Evolutionary conservation across 768 basidiomycete genomes (phyloP).

Genomic region (Cyclocybe cylindracea): DNA sequence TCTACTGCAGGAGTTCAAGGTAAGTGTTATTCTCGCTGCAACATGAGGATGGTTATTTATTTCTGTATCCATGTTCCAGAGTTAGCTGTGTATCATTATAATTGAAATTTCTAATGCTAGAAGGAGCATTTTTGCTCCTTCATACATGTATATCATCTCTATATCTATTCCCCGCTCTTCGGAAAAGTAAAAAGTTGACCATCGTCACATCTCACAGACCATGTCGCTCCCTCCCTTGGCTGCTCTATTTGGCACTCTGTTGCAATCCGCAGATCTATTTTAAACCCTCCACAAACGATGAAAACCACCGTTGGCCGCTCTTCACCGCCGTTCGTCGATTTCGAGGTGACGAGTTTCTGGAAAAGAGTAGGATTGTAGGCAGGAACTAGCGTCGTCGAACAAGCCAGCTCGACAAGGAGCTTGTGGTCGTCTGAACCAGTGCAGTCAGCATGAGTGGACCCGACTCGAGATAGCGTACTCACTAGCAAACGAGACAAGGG

Average conservation of each 20-base stretch:
- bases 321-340: constrained; percentile 15
- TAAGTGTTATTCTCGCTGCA: neutral
- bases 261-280: constrained; percentile 57
- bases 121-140: neutral
- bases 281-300: constrained; percentile 74
- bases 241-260: constrained; percentile 45
- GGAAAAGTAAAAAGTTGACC: constrained; percentile 34
- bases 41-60: neutral
- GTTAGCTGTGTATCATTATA: constrained; percentile 2
- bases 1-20: neutral
- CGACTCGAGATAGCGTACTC: constrained; percentile 15
- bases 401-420: constrained; percentile 72
- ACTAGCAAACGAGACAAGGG: constrained; percentile 61
- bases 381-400: constrained; percentile 66
- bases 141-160: neutral
- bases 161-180: neutral
- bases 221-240: constrained; percentile 23
- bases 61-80: neutral
- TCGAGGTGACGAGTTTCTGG: constrained; percentile 45
- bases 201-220: constrained; percentile 42
- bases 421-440: constrained; percentile 66
- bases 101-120: neutral
- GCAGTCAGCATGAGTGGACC: neutral
- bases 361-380: constrained; percentile 64
- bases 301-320: constrained; percentile 51